Evolutionary conservation across 1,284 basidiomycete genomes (phyloP), one percentile per base, ranked within the genome.

Genomic region (Rhodotorula sp.): DNA sequence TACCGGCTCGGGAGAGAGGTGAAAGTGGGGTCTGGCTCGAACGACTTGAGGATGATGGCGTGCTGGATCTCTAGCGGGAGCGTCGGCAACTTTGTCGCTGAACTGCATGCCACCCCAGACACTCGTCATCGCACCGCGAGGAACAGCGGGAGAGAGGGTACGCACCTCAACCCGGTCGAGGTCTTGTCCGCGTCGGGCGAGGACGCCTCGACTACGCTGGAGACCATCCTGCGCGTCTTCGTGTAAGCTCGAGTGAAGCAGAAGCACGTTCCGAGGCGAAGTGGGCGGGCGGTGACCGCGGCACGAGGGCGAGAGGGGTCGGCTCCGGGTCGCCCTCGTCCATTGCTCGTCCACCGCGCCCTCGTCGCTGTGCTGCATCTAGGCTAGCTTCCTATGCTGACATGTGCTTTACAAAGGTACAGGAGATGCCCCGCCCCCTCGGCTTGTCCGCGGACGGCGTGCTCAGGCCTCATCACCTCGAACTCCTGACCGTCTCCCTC

Each of bases 11-110:
- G 41, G 12, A 59, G 58, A 44, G 17, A 25, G 17, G 58, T 32
- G 58, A 25, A 59, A 22, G 39, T 21, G 25, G 58, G 58, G 21
- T 29, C 10, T 7, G 53, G 9, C 15, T 53, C 53, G 53, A 46
- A 29, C 21, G n/a, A 37, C 39, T 32, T 29, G 39, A 34, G 29
- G n/a, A 55, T 44, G 61, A 63, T 22, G 29, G 32, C 29, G 29
- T 55, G 61, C 19, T 63, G 53, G 3, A 63, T 10, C 53, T 63
- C 61, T 39, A 41, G 22, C 22, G 61, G 61, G 5, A 63, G 61
- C 3, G 39, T 17, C 21, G 53, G 37, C 3, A 46, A 39, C 7
- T 3, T 39, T 22, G 39, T 29, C 9, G 19, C 7, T 10, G 6
- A 17, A 7, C 21, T 34, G 32, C 53, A 6, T 19, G 19, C 44